Evolutionary conservation across 306 rosid genomes (phyloP), one percentile per base, ranked within the genome.

Genomic region (Begonia peltatifolia): DNA sequence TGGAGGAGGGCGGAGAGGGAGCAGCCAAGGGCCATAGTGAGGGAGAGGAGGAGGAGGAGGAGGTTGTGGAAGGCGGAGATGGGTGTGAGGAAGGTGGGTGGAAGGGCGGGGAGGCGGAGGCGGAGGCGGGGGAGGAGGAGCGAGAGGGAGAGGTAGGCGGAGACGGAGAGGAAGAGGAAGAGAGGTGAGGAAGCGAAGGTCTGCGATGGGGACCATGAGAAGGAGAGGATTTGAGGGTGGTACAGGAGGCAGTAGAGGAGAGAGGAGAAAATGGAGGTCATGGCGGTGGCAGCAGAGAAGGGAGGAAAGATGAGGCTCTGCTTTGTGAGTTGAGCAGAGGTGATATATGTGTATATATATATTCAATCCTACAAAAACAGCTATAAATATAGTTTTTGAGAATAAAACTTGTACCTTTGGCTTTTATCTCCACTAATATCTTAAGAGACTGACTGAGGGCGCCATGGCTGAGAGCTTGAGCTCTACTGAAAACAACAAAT

Each of bases 11-110:
- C 36, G 66, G 80, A 47, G 58, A 84, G 79, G 68, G 66, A 2
- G 64, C 75, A 70, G 14, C 80, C 94, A 4, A 73, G 25, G 70
- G 76, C 68, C 88, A 88, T 88, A 23, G 18, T 41, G 55, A 71
- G 56, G 61, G 96, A 87, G 72, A 83, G 86, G 65, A 68, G 35
- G 49, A 73, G 65, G 63, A 88, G 96, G 65, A 10, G 2, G 18
- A 81, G 74, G 68, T 71, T 84, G 71, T 88, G 96, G 66, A 84
- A 25, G 53, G 70, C 68, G 1, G 82, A 54, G 61, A 84, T 49
- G 17, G 85, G 70, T 18, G 68, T 72, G 54, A 87, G 82, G 55
- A 77, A 13, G 12, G 3, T 36, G 10, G 72, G 56, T 3, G 68
- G 42, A 48, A 79, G 12, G 8, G 77, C 43, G 0, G 69, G 66